These are phyloP conservation scores for Fraxinus anomala DNA, from an alignment of 257 asterid species.

Conservation along the genomic window DNA sequence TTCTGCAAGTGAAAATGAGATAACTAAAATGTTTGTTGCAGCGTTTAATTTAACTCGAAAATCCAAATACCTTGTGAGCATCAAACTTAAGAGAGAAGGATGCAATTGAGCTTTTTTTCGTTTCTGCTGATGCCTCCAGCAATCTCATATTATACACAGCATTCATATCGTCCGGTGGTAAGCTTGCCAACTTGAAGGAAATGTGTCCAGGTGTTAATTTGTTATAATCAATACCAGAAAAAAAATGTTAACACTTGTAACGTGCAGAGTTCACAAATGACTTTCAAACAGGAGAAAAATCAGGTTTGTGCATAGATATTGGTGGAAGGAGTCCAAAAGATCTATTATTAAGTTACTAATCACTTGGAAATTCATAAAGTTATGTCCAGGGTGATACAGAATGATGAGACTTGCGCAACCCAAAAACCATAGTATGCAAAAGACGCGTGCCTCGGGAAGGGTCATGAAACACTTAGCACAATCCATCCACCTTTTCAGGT, in stretches of 20 bases:
- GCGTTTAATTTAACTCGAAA: too few species aligned
- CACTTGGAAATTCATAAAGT: background rate
- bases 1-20: too few species aligned
- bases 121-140: too few species aligned
- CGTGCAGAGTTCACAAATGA: background rate
- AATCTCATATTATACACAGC: too few species aligned
- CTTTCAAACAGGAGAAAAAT: background rate
- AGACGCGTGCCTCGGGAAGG: background rate
- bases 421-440: background rate
- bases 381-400: background rate
- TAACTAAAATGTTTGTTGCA: too few species aligned
- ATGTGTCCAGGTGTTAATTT: conserved; percentile 26
- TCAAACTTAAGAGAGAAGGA: too few species aligned
- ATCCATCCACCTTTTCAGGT: background rate
- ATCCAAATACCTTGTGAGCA: too few species aligned
- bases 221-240: background rate
- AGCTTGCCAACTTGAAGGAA: too few species aligned
- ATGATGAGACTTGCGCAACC: background rate
- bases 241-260: background rate
- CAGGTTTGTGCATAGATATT: background rate
- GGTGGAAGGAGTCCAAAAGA: background rate
- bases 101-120: too few species aligned
- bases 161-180: too few species aligned
- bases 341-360: background rate
- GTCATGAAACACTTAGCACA: background rate